Evolutionary conservation across 2,329 filamentous ascomycete species (phyloP).

Genomic region (Dactylellina leptospora): DNA sequence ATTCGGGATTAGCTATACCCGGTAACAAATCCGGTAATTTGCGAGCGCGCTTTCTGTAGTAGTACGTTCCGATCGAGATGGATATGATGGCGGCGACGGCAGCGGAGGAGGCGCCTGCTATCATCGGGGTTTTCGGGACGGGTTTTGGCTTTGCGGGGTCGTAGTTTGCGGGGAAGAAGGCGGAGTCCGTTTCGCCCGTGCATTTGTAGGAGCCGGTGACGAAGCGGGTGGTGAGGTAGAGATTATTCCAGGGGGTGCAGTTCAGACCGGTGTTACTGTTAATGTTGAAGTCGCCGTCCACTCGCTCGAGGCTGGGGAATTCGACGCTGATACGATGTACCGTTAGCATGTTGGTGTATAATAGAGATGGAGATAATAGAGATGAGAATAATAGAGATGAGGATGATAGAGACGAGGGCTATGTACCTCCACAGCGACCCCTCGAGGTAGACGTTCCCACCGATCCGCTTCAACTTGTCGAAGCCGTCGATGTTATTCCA

Average conservation of each 20-base stretch:
- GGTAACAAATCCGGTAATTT: conserved; percentile 28
- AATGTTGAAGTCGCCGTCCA: conserved; percentile 19
- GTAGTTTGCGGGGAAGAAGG: background rate
- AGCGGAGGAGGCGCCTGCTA: conserved; percentile 14
- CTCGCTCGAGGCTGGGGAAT: conserved; percentile 5
- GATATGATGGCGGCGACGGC: background rate
- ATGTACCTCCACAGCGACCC: conserved; percentile 19
- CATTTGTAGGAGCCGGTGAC: conserved; percentile 16
- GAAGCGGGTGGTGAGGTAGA: conserved; percentile 6
- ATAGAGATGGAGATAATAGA: background rate
- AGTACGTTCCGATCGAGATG: conserved; percentile 10
- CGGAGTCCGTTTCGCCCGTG: conserved; percentile 4
- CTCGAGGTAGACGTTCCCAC: background rate
- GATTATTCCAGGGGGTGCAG: conserved; percentile 23
- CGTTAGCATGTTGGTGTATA: background rate
- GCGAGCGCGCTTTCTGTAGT: conserved; percentile 10
- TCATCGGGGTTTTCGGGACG: conserved; percentile 5
- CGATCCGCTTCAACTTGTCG: conserved; percentile 1
- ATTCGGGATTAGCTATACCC: conserved; percentile 27
- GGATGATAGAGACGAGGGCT: background rate
- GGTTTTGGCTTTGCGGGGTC: background rate
- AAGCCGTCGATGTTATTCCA: conserved; percentile 9
- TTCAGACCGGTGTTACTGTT: conserved; percentile 12
- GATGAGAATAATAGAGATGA: background rate
- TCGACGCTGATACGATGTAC: background rate